Base-by-base conservation (phyloP, 2,329 filamentous ascomycete genomes). In the Albifimbria verrucaria region DNA sequence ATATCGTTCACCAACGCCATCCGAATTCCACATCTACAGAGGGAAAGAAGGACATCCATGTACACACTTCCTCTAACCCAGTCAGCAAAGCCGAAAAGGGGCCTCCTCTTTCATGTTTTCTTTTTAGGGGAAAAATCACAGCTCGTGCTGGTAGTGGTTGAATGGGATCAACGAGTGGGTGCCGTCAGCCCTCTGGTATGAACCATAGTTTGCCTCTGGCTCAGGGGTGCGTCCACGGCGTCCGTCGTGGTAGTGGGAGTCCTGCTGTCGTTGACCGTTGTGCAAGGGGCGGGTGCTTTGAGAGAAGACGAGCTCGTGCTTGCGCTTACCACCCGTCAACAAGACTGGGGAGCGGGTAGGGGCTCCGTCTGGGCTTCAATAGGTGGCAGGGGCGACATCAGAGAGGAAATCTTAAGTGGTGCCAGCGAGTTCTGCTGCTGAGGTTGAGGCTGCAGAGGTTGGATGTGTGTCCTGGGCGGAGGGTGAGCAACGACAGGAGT, bases 201-300 rank as follows among this genome's bases (percentile, higher is more conserved):
- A 60, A 52, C 65, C 68, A 12, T 15, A 25, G 24, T 48, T 18
- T 20, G 66, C 60, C 10, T 64, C 62, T 12, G 62, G 59, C 15
- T 71, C 69, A 6, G 64, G 59, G 20, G 55, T 60, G 12, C 62
- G 41, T 7, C 65, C 59, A 5, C 62, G 62, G 25, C 58, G 55
- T 21, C 55, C 56, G 4, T 51, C 49, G 20, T 59, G 54, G 32
- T 64, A 63, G 53, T 72, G 68, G 2, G 62, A 51, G 12, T 75
- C 72, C 18, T 63, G 54, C 49, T 70, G 72, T 24, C 72, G 65
- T 55, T 71, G 65, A 3, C 72, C 68, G 39, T 75, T 72, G 60
- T 68, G 66, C 6, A 73, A 62, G 2, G 69, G 62, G 20, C 63
- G 59, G 3, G 55, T 56, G 51, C 57, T 67, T 45, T 71, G 65